Base-by-base conservation (phyloP, 2,329 filamentous ascomycete species). In the Onygenales sp. region DNA sequence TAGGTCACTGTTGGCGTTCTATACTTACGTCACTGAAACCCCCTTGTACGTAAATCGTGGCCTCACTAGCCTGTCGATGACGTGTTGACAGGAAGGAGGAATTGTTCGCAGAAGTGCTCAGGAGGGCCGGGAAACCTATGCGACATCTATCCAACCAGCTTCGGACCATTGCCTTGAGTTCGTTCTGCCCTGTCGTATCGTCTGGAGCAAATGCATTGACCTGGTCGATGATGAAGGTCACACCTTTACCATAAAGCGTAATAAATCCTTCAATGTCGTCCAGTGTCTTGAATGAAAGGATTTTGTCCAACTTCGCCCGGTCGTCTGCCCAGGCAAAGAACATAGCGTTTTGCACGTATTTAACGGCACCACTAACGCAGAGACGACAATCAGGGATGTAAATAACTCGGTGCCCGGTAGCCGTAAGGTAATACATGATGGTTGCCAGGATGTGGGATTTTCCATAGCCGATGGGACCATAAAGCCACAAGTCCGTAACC, bases 331-430 rank as follows among this genome's bases (percentile, higher is more conserved):
- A 52, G 2, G 49, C 40, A 36, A 52, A 52, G 9, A 44, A 31
- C 39, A 52, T 6, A 7, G 49, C 4, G 8, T n/a, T 17, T 32
- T 52, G 49, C 7, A 52, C 10, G 42, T 52, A 17, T 17, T 17
- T 17, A 17, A 17, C 17, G 17, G 17, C 17, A 17, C 17, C 17
- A 17, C 17, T 17, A 17, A 17, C 17, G 17, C 17, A 48, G 10
- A 53, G 9, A 2, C 34, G 44, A n/a, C 44, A 53, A 33, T 53
- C 51, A 6, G 51, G 51, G 14, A 49, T 27, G 21, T 53, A 53
- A 14, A 53, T 31, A 2, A 53, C 36, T 10, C 37, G 31, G 3
- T 36, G 32, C 2, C 51, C 45, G 11, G 39, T 44, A 36, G 44
- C 7, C n/a, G 45, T 40, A 11, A 53, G 51, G 36, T 9, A 49